Base-by-base conservation (phyloP, 2,329 filamentous ascomycete species). In the Fusarium sacchari region DNA sequence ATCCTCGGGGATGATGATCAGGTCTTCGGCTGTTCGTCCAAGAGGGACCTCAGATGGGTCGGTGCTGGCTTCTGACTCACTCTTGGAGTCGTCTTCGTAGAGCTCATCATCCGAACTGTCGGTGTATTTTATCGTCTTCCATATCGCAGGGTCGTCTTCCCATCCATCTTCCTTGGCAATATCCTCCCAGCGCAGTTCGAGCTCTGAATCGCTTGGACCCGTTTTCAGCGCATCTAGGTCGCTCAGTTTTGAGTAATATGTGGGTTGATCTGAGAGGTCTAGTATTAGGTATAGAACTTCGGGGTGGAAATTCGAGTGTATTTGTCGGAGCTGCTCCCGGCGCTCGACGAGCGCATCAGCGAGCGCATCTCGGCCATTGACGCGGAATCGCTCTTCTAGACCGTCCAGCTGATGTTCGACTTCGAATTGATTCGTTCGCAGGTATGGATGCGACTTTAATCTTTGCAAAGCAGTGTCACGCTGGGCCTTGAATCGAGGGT, bases 321-420 rank as follows among this genome's bases (percentile, higher is more conserved):
- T 57, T 67, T 82, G 78, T 17, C 87, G 83, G 26, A 97, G 82
- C 67, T 91, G 88, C 43, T 87, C 83, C 20, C 94, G 81, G 40
- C 93, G 70, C 58, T 84, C 79, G 12, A 86, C 84, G 44, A 98
- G 82, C 66, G 92, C 90, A 64, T 95, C 91, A 18, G 94, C 94
- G 32, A 98, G 84, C 43, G 90, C 90, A 76, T 98, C 95, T 70
- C 93, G 90, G 78, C 93, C 92, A 53, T 94, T 87, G 60, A 98
- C 88, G 37, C 91, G 89, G 76, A 98, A 96, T 76, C 96, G 95
- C 83, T 98, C 96, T 74, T 95, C 92, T 6, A 98, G 85, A 2
- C 93, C 93, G 55, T 90, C 85, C 5, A 96, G 85, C 40, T 87
- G 87, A 42, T 87, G 87, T 43, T 88, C 84, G 26, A 95, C 89